Conservation (phyloP, 805 yeast genomes). For the Wickerhamiella galacta region DNA sequence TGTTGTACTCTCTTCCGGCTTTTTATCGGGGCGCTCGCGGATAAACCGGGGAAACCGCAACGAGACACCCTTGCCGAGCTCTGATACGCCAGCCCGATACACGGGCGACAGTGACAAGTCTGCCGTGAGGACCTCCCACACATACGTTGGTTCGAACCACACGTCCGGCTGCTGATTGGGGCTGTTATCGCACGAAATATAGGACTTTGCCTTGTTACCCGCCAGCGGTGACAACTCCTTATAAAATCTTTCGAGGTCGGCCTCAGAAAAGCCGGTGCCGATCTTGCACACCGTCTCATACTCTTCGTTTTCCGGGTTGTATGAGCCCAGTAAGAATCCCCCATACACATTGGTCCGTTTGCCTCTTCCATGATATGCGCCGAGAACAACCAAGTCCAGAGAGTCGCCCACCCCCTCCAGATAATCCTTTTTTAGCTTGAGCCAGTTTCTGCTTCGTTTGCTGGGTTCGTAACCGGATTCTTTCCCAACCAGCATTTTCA, state of each 20-base stretch:
- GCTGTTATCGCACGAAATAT: constrained; percentile 45
- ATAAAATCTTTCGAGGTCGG: constrained; percentile 44
- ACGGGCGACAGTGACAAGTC: constrained; percentile 79
- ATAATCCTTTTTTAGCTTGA: constrained; percentile 87
- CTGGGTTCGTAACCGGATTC: constrained; percentile 88
- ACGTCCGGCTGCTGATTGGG: constrained; percentile 71
- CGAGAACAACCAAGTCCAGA: constrained; percentile 78
- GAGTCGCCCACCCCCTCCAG: constrained; percentile 93
- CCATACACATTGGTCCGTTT: constrained; percentile 92
- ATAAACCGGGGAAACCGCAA: constrained; percentile 78
- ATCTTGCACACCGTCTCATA: constrained; percentile 91
- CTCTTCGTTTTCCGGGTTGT: constrained; percentile 81
- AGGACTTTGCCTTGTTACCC: constrained; percentile 44
- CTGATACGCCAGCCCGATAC: constrained; percentile 65
- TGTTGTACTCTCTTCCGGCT: constrained; percentile 70
- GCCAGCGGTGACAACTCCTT: constrained; percentile 52
- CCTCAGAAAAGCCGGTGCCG: constrained; percentile 94
- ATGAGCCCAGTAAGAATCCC: constrained; percentile 80
- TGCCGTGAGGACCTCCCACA: constrained; percentile 84
- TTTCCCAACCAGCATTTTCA: constrained; percentile 64
- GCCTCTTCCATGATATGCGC: constrained; percentile 87
- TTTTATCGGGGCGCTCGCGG: constrained; percentile 71
- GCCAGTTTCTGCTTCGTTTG: constrained; percentile 88
- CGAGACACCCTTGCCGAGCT: constrained; percentile 69
- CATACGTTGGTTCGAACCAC: constrained; percentile 76